Conservation (phyloP, 768 basidiomycete species). For the Phylloporus scabripes region DNA sequence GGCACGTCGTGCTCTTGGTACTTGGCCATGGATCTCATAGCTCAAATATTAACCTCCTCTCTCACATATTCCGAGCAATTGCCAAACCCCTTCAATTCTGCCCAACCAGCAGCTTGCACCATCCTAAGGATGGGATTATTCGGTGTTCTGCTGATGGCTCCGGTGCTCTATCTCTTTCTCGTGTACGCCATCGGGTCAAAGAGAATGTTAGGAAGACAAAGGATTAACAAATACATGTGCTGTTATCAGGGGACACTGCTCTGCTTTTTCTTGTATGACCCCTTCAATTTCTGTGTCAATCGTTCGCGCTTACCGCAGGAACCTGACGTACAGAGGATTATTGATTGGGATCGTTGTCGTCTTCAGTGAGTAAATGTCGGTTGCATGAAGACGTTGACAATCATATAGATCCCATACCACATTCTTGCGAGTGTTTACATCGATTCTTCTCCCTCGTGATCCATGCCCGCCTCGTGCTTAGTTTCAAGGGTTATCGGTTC, state of each 20-base stretch:
- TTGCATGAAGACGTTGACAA: neutral
- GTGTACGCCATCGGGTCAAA: conserved; percentile 3
- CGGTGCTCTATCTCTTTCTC: conserved; percentile 8
- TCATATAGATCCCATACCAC: neutral
- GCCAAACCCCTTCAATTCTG: no score
- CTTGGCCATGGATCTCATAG: no score
- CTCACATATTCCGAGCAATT: no score
- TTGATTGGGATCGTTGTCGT: no score
- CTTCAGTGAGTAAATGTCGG: neutral
- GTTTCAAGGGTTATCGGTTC: neutral
- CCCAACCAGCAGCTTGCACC: no score
- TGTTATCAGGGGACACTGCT: conserved; percentile 8
- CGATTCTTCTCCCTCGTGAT: conserved; percentile 5
- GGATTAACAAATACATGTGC: conserved; percentile 8
- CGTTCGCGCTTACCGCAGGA: no score
- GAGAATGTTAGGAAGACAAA: neutral
- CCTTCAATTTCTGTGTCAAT: no score
- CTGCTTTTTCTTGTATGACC: conserved; percentile 10
- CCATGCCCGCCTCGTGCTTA: conserved; percentile 6
- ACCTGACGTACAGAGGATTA: no score
- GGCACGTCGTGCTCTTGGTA: no score
- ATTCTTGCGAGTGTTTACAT: neutral
- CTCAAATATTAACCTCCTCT: no score
- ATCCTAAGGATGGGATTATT: no score
- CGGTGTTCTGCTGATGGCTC: conserved; percentile 5